Base-by-base conservation (phyloP, 2,329 filamentous ascomycete genomes). In the Blastomyces silverae region DNA sequence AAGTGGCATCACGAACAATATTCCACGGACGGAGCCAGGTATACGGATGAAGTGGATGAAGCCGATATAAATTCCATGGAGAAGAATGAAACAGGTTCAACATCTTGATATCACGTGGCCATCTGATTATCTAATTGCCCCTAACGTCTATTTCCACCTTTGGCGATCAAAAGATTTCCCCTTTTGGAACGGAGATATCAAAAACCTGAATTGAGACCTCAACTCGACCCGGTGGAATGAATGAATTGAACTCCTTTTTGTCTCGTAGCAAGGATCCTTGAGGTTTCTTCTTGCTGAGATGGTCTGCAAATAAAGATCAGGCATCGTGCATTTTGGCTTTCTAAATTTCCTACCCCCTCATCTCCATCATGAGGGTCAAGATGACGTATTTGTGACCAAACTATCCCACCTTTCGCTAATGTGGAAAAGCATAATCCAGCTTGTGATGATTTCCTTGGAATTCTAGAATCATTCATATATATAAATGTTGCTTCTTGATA, bases 1-100 rank as follows among this genome's bases (percentile, higher is more conserved):
- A 65, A 82, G 73, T 67, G 80, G 75, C 80, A 82, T 82, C 65
- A 64, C 61, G 52, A 48, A 64, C 25, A 60, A 28, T 28, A 28
- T 53, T 25, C 31, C 61, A 44, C 10, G 28, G 5, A 48, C 20
- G n/a, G 44, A 44, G 25, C 15, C 57, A 60, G 57, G n/a, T 60
- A 17, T 44, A 2, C 6, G 50, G 50, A 28, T 10, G 15, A 25
- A 28, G 11, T 15, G 50, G 50, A 28, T 10, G 15, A 25, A 28
- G 11, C 25, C 10, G 22, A 15, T 20, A 4, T 4, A 5, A 44
- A 20, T 13, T 7, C 20, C 15, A n/a, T 46, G 3, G 17, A 34
- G 17, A 34, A 46, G 44, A 46, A 17, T 20, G 15, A 20, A 1
- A 37, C 34, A 8, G 31, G 34, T 37, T 5, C 34, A 37, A 20